Conservation (phyloP, 163 green algal species). For the Coccomyxa subellipsoidea region DNA sequence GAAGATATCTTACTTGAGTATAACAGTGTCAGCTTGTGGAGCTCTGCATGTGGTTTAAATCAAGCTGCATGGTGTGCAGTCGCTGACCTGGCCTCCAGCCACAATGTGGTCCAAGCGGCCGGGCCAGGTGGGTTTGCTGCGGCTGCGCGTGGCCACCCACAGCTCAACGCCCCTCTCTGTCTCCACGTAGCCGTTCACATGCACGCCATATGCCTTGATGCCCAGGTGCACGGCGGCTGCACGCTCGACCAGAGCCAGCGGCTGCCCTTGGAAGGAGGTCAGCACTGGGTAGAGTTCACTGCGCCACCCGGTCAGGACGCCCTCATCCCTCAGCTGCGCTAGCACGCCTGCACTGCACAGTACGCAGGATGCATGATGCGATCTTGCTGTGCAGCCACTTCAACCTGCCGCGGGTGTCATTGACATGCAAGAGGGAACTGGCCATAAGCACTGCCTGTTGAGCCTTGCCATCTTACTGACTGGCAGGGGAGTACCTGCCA, state of each 20-base stretch:
- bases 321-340: slow-evolving; percentile 31
- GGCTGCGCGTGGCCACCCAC: slow-evolving; percentile 81
- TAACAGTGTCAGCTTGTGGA: too few species aligned
- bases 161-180: slow-evolving; percentile 54
- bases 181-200: slow-evolving; percentile 79
- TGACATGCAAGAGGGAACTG: not conserved
- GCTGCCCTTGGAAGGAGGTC: slow-evolving; percentile 51
- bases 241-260: slow-evolving; percentile 75
- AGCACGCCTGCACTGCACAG: slow-evolving; percentile 15
- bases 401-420: not conserved
- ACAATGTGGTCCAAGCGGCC: slow-evolving; percentile 93
- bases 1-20: too few species aligned
- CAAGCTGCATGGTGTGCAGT: too few species aligned
- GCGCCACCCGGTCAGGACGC: slow-evolving; percentile 77
- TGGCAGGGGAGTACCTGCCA: not conserved
- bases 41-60: too few species aligned
- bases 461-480: not conserved
- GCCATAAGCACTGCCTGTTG: not conserved
- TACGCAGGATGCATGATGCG: not conserved
- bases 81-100: slow-evolving; percentile 77
- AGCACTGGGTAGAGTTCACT: slow-evolving; percentile 86
- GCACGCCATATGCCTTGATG: slow-evolving; percentile 71
- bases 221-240: slow-evolving; percentile 73
- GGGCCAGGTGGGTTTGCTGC: slow-evolving; percentile 88
- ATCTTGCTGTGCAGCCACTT: not conserved